Evolutionary conservation across 2,329 filamentous ascomycete species (phyloP), one percentile per base, ranked within the genome.

Genomic region (Pseudogymnoascus pannorum): DNA sequence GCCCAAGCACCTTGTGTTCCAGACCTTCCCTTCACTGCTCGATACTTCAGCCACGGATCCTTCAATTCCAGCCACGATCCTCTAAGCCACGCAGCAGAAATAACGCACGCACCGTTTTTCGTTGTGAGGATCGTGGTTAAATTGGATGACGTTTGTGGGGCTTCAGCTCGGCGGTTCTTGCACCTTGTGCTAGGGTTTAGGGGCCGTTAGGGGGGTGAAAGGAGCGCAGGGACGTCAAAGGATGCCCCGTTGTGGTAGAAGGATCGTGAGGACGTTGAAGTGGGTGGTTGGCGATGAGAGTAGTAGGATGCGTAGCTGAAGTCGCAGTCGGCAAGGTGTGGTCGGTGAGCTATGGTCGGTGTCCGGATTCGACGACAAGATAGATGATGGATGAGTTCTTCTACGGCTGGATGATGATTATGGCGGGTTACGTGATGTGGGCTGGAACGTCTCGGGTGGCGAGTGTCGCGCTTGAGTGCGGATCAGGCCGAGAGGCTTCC

Each of bases 1-100:
- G 44, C n/a, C 44, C 44, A 51, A 51, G 44, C 44, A 54, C 48
- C 48, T 9, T 54, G 24, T 54, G 48, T 29, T 54, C 48, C 48
- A 54, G 48, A 31, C 48, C 44, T 9, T 2, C 1, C 4, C 5
- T 31, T 31, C 24, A 12, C 24, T n/a, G 40, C 14, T 5, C 11
- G 18, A 2, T 8, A 18, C 4, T 54, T 8, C 24, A 54, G 48
- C 48, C 48, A 54, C 26, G 48, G 24, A 54, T 31, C 48, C 48
- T 54, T 54, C 8, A 5, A n/a, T n/a, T 18, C 24, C 48, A 54
- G 48, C 48, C 48, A 54, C 48, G 48, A 54, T 54, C n/a, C 9
- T 54, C 7, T 16, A 54, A 31, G 48, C 48, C 26, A 54, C 24
- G 24, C 14, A 2, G n/a, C 9, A 9, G 48, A 31, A 54, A 29